Conservation (phyloP, 2,329 filamentous ascomycete genomes). For the Amesomyces nigricolor region DNA sequence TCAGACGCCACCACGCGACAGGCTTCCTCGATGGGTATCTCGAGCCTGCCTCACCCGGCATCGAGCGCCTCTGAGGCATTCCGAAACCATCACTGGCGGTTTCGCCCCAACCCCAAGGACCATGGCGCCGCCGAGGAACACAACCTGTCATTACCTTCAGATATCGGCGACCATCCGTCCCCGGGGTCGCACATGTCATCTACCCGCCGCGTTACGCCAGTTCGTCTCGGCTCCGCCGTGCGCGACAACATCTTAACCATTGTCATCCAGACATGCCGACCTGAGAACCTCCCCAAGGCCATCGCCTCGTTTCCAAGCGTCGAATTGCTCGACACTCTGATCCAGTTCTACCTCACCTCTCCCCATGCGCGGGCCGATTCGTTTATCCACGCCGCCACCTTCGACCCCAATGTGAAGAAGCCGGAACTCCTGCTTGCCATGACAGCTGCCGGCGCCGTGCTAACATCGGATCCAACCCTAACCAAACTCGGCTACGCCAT, state of each 20-base stretch:
- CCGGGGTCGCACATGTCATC: not conserved
- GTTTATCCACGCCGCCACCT: conserved; percentile 7
- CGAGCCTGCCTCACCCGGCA: not conserved
- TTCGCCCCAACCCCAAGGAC: conserved; percentile 6
- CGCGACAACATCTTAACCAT: conserved; percentile 4
- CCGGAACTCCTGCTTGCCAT: conserved; percentile 3
- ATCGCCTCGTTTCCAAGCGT: conserved; percentile 3
- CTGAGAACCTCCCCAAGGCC: not conserved
- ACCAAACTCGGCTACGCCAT: conserved; percentile 5
- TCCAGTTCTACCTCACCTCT: conserved; percentile 4
- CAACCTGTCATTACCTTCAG: not conserved
- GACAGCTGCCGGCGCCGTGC: conserved; percentile 1
- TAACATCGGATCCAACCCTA: not conserved
- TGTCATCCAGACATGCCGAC: not conserved
- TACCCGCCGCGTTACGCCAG: not conserved
- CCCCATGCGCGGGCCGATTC: not conserved
- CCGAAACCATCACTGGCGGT: conserved; percentile 6
- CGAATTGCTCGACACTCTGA: conserved; percentile 4
- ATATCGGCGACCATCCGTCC: not conserved
- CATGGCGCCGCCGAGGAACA: conserved; percentile 3
- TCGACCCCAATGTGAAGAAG: conserved; percentile 6
- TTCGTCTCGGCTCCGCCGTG: not conserved
- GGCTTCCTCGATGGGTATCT: not conserved
- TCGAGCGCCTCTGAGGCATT: conserved; percentile 1
- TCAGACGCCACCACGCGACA: not conserved